Evolutionary conservation across 2,329 filamentous ascomycete genomes (phyloP).

Genomic region (Botrytis medusae): DNA sequence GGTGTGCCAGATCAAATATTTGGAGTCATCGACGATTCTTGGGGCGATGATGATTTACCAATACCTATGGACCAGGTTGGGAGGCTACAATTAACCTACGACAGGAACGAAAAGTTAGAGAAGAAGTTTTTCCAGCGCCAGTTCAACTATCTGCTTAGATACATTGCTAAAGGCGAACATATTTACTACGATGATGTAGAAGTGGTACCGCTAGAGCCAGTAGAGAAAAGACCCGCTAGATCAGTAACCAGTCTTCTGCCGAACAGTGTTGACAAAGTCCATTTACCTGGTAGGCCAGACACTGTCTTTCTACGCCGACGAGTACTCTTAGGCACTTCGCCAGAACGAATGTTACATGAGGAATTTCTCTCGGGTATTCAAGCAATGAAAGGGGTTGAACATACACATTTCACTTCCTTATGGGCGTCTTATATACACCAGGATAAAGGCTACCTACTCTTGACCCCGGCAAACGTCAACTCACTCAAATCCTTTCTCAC

Average conservation of each 20-base stretch:
- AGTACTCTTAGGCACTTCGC: conserved; percentile 51
- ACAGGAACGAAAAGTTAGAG: conserved; percentile 62
- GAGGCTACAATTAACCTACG: conserved; percentile 59
- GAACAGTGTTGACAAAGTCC: conserved; percentile 56
- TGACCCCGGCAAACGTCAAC: conserved; percentile 65
- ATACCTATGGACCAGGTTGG: conserved; percentile 64
- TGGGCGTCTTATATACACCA: conserved; percentile 70
- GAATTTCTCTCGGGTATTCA: conserved; percentile 63
- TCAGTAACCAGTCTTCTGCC: conserved; percentile 43
- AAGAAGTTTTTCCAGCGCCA: conserved; percentile 69
- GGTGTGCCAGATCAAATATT: conserved; percentile 74
- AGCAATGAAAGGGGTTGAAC: conserved; percentile 57
- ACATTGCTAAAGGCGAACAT: conserved; percentile 60
- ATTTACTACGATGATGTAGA: conserved; percentile 65
- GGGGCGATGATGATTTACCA: conserved; percentile 75
- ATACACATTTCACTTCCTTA: conserved; percentile 68
- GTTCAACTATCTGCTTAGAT: conserved; percentile 67
- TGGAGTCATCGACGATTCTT: conserved; percentile 70
- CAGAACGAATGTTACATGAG: conserved; percentile 48
- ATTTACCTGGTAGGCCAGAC: conserved; percentile 61
- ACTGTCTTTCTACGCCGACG: conserved; percentile 57
- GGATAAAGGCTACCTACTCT: conserved; percentile 62
- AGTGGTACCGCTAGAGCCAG: conserved; percentile 66
- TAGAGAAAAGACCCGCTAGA: conserved; percentile 55
- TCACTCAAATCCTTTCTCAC: conserved; percentile 67